Conservation (phyloP, 768 basidiomycete genomes). For the Gymnopilus dilepis region DNA sequence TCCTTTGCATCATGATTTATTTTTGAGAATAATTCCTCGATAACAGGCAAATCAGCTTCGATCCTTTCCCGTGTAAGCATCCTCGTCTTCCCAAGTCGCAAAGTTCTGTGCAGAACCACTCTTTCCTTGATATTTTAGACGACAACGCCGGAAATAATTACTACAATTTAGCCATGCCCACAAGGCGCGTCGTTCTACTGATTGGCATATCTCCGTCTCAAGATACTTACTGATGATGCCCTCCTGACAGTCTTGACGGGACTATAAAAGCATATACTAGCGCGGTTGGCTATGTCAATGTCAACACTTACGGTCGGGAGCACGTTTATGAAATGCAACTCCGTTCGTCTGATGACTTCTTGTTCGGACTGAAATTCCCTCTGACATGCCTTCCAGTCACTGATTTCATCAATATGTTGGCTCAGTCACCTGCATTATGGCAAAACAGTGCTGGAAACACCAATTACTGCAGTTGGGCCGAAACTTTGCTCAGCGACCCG, state of each 20-base stretch:
- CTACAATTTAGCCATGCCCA: conserved; percentile 3
- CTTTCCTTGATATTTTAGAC: no score
- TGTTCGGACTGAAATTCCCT: background rate
- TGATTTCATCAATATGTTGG: background rate
- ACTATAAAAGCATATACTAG: conserved; percentile 11
- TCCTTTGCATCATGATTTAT: background rate
- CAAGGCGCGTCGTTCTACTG: background rate
- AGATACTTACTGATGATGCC: background rate
- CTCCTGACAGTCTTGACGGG: conserved; percentile 4
- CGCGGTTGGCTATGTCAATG: conserved; percentile 9
- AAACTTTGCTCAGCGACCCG: background rate
- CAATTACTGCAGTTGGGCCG: background rate
- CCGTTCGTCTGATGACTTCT: background rate
- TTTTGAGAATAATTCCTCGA: background rate
- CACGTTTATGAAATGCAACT: conserved; percentile 21
- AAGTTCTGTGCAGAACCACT: no score
- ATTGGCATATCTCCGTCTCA: no score
- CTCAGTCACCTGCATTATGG: conserved; percentile 4
- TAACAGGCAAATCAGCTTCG: background rate
- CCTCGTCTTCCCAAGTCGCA: no score
- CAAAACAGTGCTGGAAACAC: background rate
- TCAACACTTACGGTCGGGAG: conserved; percentile 16
- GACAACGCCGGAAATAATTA: background rate
- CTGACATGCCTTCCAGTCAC: background rate
- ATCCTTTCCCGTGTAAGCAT: background rate